phyloP scores from a whole-genome alignment of 139 green algal genomes.

The Medakamo hakoo region DNA sequence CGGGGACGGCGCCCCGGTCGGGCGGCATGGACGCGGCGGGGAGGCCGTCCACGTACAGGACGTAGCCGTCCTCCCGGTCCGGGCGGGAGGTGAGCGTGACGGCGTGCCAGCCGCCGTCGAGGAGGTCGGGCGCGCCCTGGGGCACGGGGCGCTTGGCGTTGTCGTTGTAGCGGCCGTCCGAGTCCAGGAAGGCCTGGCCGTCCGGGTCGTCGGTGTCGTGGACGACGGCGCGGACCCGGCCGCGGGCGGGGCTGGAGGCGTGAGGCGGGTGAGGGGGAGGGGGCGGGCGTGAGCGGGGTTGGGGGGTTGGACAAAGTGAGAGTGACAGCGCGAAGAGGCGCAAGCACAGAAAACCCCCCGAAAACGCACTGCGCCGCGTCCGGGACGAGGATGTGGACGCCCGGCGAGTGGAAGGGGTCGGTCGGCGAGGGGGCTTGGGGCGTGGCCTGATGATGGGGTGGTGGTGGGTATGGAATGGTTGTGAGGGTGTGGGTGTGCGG shows the following conservation, averaged over 20 bases:
- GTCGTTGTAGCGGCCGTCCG: conserved; percentile 12
- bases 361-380: not conserved
- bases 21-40: no score
- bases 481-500: no score
- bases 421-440: not conserved
- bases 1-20: not conserved
- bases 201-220: conserved; percentile 30
- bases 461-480: no score
- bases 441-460: not conserved
- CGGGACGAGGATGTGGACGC: conserved; percentile 11
- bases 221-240: conserved; percentile 25
- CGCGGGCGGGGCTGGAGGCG: conserved; percentile 10
- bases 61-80: conserved; percentile 12
- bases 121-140: conserved; percentile 3
- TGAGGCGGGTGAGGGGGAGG: no score
- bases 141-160: not conserved
- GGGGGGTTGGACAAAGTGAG: no score
- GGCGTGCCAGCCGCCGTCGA: conserved; percentile 47
- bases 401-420: not conserved
- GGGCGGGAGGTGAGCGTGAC: conserved; percentile 30
- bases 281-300: no score
- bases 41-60: conserved; percentile 25
- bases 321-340: no score
- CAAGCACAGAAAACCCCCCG: no score
- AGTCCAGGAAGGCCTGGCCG: conserved; percentile 26